Percentiles rank a stretch among this genome's conserved stretches.
Evolutionary conservation across 177 flowering plant genomes (phyloP).

Genomic region (Vitis hybrid): DNA sequence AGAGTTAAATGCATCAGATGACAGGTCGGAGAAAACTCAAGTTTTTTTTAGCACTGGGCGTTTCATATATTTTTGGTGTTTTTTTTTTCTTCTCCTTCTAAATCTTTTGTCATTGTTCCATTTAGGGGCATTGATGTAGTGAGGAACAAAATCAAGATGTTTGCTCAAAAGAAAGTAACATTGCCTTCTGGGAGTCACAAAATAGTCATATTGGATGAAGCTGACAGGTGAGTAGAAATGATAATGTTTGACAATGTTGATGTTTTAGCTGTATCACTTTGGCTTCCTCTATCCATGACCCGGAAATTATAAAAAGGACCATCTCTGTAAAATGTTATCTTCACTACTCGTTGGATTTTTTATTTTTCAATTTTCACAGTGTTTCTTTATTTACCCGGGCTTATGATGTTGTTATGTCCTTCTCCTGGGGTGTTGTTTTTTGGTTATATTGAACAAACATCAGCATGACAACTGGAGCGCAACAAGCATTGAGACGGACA

Average conservation of each 20-base stretch:
- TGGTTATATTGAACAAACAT: constrained; percentile 4
- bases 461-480: constrained; percentile 99
- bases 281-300: too few species aligned
- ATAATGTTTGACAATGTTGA: neutral
- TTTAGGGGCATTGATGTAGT: constrained; percentile 95
- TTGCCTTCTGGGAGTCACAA: constrained; percentile 88
- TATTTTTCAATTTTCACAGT: neutral
- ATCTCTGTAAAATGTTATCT: too few species aligned
- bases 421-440: too few species aligned
- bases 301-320: too few species aligned
- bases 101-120: neutral
- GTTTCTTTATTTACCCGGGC: too few species aligned
- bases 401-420: too few species aligned
- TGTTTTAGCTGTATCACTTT: too few species aligned
- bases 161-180: constrained; percentile 97
- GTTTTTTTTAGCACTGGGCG: neutral
- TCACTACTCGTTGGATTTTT: neutral
- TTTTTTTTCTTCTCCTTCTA: neutral
- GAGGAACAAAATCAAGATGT: constrained; percentile 98
- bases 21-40: constrained; percentile 41
- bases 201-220: constrained; percentile 87
- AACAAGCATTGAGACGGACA: constrained; percentile 95
- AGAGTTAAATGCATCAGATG: constrained; percentile 98
- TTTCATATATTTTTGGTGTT: neutral
- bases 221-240: constrained; percentile 64